Evolutionary conservation across 179 eudicot species (phyloP).

Genomic region (Silene vulgaris): DNA sequence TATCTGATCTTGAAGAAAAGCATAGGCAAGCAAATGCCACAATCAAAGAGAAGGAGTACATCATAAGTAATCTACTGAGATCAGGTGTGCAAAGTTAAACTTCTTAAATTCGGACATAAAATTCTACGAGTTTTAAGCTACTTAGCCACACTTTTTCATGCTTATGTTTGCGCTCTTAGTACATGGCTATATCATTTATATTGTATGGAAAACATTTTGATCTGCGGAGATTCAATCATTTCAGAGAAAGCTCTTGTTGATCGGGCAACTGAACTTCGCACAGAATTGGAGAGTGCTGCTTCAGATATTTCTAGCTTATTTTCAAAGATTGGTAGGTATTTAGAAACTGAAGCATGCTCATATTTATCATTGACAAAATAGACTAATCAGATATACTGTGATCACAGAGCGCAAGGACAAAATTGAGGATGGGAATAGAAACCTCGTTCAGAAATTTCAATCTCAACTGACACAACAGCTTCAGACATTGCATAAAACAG

Average conservation of each 20-base stretch:
- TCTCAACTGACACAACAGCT: slow-evolving; percentile 75
- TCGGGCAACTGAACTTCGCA: slow-evolving; percentile 80
- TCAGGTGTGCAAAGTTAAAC: slow-evolving; percentile 55
- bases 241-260: slow-evolving; percentile 92
- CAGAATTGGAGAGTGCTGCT: slow-evolving; percentile 84
- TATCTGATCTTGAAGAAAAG: slow-evolving; percentile 80
- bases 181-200: neutral
- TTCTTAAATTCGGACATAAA: neutral
- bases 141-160: neutral
- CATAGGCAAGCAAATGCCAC: slow-evolving; percentile 84
- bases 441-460: slow-evolving; percentile 66
- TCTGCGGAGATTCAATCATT: slow-evolving; percentile 17
- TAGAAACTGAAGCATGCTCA: slow-evolving; percentile 1
- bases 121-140: neutral
- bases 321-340: slow-evolving; percentile 73
- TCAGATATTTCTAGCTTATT: slow-evolving; percentile 76
- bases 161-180: neutral
- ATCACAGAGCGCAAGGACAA: slow-evolving; percentile 73
- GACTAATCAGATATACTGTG: slow-evolving; percentile 12
- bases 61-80: slow-evolving; percentile 75
- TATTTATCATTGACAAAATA: neutral
- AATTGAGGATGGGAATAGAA: slow-evolving; percentile 74
- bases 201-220: slow-evolving; percentile 8
- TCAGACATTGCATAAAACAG: slow-evolving; percentile 68
- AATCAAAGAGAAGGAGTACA: slow-evolving; percentile 82